Percentiles rank a stretch among this genome's conserved stretches.
phyloP scores from a whole-genome alignment of 106 monocot species.

The Gastrodia elata region DNA sequence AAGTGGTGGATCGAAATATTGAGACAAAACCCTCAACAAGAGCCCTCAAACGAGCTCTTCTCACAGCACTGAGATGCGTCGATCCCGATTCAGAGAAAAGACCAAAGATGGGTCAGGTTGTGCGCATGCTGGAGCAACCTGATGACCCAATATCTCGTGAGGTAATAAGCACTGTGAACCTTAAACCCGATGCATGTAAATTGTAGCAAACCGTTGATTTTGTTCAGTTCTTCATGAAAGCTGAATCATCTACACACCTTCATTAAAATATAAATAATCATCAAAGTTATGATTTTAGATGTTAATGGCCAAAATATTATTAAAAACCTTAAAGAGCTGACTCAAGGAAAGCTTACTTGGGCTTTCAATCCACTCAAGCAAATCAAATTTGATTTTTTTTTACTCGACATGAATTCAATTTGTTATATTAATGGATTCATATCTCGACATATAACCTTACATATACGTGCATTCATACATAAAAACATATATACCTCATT shows the following conservation, averaged over 20 bases:
- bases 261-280: no score
- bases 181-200: not conserved
- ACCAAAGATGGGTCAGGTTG: slow-evolving; percentile 92
- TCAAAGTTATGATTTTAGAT: not conserved
- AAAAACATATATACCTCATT: no score
- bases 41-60: slow-evolving; percentile 81
- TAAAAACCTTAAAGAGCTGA: not conserved
- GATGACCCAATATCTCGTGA: slow-evolving; percentile 73
- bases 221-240: not conserved
- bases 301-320: not conserved
- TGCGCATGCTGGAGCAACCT: slow-evolving; percentile 90
- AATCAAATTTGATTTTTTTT: not conserved
- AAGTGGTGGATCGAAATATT: slow-evolving; percentile 85
- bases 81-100: slow-evolving; percentile 95
- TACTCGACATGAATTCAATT: not conserved
- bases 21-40: slow-evolving; percentile 65
- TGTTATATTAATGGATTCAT: not conserved
- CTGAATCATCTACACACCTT: not conserved
- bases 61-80: slow-evolving; percentile 86
- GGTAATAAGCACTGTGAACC: slow-evolving; percentile 30
- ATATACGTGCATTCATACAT: no score
- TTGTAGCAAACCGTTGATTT: not conserved
- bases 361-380: not conserved
- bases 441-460: not conserved
- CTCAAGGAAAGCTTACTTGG: not conserved